These are phyloP conservation scores for Clonostachys rhizophaga DNA, from an alignment of 2,329 filamentous ascomycete species.

Conservation along the genomic window DNA sequence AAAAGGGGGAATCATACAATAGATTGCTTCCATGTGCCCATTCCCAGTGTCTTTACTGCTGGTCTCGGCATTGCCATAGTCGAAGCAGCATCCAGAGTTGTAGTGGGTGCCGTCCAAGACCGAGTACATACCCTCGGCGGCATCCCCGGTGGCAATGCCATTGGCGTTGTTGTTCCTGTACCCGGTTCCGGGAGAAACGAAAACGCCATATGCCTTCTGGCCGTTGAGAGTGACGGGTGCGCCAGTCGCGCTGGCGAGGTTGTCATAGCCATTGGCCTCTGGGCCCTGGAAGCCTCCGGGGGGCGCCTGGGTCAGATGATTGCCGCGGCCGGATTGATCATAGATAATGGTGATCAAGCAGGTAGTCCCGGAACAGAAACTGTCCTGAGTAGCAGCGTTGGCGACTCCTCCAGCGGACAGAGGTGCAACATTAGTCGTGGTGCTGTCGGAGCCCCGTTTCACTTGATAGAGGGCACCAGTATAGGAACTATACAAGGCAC, in stretches of 20 bases:
- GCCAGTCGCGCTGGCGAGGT: slow-evolving; percentile 51
- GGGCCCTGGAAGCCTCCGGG: slow-evolving; percentile 56
- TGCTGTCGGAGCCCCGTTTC: slow-evolving; percentile 30
- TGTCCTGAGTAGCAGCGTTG: slow-evolving; percentile 54
- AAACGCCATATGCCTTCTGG: slow-evolving; percentile 59
- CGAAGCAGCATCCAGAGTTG: slow-evolving; percentile 51
- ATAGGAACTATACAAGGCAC: slow-evolving; percentile 52
- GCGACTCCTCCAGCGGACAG: slow-evolving; percentile 56
- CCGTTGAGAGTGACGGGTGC: slow-evolving; percentile 59
- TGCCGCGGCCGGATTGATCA: slow-evolving; percentile 58
- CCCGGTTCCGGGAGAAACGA: slow-evolving; percentile 55
- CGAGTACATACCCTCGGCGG: slow-evolving; percentile 54
- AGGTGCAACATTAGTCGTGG: slow-evolving; percentile 42
- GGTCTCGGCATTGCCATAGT: slow-evolving; percentile 54
- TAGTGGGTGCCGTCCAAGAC: slow-evolving; percentile 56
- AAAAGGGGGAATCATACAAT: too few relatives aligned
- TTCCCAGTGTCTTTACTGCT: slow-evolving; percentile 49
- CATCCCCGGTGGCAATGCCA: slow-evolving; percentile 50
- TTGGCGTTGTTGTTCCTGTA: slow-evolving; percentile 54
- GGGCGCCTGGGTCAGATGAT: slow-evolving; percentile 57
- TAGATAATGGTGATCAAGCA: slow-evolving; percentile 62
- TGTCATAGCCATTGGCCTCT: slow-evolving; percentile 51
- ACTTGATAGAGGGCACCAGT: slow-evolving; percentile 55
- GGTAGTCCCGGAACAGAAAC: slow-evolving; percentile 55
- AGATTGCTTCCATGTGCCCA: slow-evolving; percentile 64